Evolutionary conservation across 768 basidiomycete genomes (phyloP).

Genomic region (Collybiopsis luxurians): DNA sequence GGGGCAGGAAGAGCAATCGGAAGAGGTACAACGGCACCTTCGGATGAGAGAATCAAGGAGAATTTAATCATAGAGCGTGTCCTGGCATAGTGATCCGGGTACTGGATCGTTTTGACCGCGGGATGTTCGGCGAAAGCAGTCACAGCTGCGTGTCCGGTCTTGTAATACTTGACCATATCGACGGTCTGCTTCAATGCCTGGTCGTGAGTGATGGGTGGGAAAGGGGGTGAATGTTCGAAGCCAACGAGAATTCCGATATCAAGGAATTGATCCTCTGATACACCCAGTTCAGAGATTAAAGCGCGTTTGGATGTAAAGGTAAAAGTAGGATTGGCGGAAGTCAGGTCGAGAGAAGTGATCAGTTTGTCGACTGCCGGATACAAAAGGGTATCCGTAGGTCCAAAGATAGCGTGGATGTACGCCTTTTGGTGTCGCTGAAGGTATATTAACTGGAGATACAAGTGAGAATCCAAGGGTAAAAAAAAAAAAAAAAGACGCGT

Average conservation of each 20-base stretch:
- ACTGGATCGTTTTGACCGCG: constrained; percentile 74
- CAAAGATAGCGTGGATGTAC: constrained; percentile 94
- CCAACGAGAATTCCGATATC: constrained; percentile 93
- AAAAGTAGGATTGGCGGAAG: constrained; percentile 66
- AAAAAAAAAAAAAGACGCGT: constrained; percentile 26
- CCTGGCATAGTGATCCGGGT: constrained; percentile 84
- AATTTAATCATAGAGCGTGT: constrained; percentile 91
- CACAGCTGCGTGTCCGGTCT: constrained; percentile 81
- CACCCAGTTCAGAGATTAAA: constrained; percentile 53
- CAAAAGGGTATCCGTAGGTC: constrained; percentile 84
- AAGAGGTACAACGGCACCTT: constrained; percentile 78
- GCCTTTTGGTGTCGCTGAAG: constrained; percentile 89
- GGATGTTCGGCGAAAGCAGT: constrained; percentile 77
- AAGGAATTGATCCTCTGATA: constrained; percentile 89
- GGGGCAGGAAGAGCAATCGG: constrained; percentile 64
- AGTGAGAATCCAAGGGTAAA: neutral
- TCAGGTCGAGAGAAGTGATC: constrained; percentile 84
- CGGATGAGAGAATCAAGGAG: constrained; percentile 85
- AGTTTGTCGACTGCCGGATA: constrained; percentile 87
- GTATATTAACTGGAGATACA: constrained; percentile 76
- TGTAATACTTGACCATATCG: constrained; percentile 92
- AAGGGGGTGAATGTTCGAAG: constrained; percentile 74
- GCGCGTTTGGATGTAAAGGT: constrained; percentile 79
- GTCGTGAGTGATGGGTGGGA: constrained; percentile 81
- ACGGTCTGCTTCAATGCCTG: constrained; percentile 81